These are phyloP conservation scores for Myxozyma mucilagina DNA, from an alignment of 805 yeast species.

Conservation along the genomic window DNA sequence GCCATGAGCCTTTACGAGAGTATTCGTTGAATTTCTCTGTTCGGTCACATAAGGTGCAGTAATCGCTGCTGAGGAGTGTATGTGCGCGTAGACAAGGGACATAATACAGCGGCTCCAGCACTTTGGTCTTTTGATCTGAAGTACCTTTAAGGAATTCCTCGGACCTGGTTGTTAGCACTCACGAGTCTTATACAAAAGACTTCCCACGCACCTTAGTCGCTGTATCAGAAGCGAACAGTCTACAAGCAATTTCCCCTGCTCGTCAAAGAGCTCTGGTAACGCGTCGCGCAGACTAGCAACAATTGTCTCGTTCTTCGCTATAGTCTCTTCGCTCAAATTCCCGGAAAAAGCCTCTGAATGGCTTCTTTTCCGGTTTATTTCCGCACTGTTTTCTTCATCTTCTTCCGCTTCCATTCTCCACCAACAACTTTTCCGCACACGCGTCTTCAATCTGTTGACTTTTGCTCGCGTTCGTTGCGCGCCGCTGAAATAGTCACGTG, in stretches of 20 bases:
- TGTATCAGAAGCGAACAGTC: neutral
- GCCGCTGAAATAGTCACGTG: neutral
- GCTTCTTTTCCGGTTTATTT: neutral
- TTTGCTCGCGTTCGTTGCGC: slow-evolving; percentile 1
- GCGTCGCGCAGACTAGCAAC: neutral
- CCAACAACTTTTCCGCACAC: too few species aligned
- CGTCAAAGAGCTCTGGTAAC: neutral
- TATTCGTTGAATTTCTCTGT: too few species aligned
- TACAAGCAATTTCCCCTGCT: neutral
- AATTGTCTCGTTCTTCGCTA: neutral
- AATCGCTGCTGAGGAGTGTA: neutral
- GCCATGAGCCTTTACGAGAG: neutral
- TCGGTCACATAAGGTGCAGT: too few species aligned
- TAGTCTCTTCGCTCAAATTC: neutral
- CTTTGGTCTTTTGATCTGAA: neutral
- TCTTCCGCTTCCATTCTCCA: too few species aligned
- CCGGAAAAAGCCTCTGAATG: neutral
- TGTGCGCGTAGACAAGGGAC: slow-evolving; percentile 1
- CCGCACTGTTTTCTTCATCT: too few species aligned
- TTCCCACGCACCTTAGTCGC: neutral
- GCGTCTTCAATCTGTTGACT: neutral
- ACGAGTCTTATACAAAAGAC: too few species aligned
- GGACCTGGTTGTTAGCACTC: neutral
- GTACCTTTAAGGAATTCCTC: neutral
- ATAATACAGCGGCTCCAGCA: neutral